Conservation (phyloP, 2,329 filamentous ascomycete species). For the Juglanconis oblonga region DNA sequence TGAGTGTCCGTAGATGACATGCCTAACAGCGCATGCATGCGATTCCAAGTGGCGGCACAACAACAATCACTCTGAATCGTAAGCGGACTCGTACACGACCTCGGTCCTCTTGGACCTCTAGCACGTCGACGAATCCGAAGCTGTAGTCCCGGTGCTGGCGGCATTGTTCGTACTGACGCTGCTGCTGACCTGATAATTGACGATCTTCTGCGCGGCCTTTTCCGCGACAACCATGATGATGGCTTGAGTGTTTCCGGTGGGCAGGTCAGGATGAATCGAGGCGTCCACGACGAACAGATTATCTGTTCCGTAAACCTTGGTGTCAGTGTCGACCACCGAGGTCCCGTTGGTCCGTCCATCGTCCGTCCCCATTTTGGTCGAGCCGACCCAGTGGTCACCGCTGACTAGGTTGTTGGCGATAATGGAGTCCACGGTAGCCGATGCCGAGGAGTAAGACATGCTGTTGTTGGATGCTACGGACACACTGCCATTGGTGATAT, state of each 20-base stretch:
- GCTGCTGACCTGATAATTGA: conserved; percentile 31
- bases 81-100: too few species aligned
- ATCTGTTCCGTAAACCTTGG: conserved; percentile 57
- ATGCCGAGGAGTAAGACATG: neutral
- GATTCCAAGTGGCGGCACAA: too few species aligned
- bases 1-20: too few species aligned
- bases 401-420: neutral
- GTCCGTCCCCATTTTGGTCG: conserved; percentile 53
- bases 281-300: conserved; percentile 63
- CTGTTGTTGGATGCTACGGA: neutral
- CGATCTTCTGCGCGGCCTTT: conserved; percentile 29
- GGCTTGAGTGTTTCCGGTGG: conserved; percentile 58
- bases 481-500: conserved; percentile 5
- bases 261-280: conserved; percentile 61
- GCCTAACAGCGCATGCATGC: too few species aligned
- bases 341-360: conserved; percentile 46
- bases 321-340: conserved; percentile 54
- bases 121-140: too few species aligned
- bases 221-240: conserved; percentile 39
- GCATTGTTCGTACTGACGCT: too few species aligned
- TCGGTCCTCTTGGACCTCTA: too few species aligned
- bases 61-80: too few species aligned
- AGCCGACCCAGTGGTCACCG: conserved; percentile 33
- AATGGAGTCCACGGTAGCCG: neutral
- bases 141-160: too few species aligned